A percentile compares a stretch with the other conserved stretches of the same genome.
Conservation (phyloP, 192 early-diverging fungal species). For the Mortierella antarctica region DNA sequence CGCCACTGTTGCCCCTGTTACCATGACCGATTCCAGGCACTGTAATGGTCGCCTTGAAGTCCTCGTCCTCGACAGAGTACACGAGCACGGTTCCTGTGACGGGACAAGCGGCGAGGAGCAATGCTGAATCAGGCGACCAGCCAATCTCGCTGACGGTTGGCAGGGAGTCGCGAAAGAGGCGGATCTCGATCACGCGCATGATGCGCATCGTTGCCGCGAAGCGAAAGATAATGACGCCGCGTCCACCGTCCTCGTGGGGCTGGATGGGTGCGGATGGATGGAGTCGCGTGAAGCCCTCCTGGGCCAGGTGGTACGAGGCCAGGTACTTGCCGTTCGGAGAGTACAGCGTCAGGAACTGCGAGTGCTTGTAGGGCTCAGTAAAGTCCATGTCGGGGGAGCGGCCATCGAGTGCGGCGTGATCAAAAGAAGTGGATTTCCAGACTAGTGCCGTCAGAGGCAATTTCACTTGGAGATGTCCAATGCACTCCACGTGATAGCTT, state of each 20-base stretch:
- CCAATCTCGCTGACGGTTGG: slow-evolving; percentile 54
- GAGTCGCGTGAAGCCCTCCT: slow-evolving; percentile 43
- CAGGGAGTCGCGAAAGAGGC: slow-evolving; percentile 50
- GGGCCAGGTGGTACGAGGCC: slow-evolving; percentile 64
- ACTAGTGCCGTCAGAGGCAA: no score
- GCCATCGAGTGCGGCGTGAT: background rate
- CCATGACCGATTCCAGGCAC: slow-evolving; percentile 28
- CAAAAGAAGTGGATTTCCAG: no score
- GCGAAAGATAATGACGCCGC: slow-evolving; percentile 76
- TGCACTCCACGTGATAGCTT: no score
- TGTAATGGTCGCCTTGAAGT: slow-evolving; percentile 36
- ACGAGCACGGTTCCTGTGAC: slow-evolving; percentile 61
- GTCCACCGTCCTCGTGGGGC: slow-evolving; percentile 53
- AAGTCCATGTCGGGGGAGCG: slow-evolving; percentile 64
- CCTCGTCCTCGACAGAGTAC: slow-evolving; percentile 65
- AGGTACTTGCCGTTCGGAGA: slow-evolving; percentile 74
- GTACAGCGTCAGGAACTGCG: slow-evolving; percentile 62
- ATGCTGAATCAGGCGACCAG: slow-evolving; percentile 76
- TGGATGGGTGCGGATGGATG: slow-evolving; percentile 48
- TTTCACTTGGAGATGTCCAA: no score
- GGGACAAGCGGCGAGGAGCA: slow-evolving; percentile 65
- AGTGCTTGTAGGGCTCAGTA: slow-evolving; percentile 75
- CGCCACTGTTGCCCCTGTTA: slow-evolving; percentile 30
- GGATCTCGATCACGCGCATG: slow-evolving; percentile 68
- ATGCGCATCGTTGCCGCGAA: slow-evolving; percentile 72